These are phyloP conservation scores for Chlorophyllum brunneum DNA, from an alignment of 768 basidiomycete genomes.

Conservation along the genomic window DNA sequence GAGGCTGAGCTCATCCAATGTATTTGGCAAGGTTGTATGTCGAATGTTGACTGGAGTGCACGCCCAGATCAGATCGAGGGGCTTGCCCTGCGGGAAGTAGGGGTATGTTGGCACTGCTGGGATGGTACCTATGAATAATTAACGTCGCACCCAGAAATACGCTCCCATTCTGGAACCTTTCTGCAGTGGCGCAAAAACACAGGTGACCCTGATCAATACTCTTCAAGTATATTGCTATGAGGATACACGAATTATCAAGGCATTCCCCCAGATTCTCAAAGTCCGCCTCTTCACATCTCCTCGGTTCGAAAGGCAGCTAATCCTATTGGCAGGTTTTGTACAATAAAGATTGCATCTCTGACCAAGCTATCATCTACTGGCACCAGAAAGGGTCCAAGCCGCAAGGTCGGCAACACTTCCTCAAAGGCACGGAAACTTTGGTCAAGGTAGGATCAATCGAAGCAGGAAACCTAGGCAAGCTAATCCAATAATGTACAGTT, in stretches of 20 bases:
- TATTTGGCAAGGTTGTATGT: conserved; percentile 91
- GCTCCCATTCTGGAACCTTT: conserved; percentile 87
- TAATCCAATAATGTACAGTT: conserved; percentile 48
- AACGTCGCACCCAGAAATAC: conserved; percentile 53
- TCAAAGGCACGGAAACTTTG: conserved; percentile 81
- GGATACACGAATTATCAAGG: conserved; percentile 91
- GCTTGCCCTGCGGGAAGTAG: conserved; percentile 83
- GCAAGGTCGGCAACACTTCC: conserved; percentile 92
- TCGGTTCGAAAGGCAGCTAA: not conserved
- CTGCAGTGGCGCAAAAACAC: conserved; percentile 81
- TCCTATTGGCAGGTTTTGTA: conserved; percentile 70
- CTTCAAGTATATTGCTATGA: conserved; percentile 97
- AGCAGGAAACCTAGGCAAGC: not conserved
- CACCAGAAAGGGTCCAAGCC: conserved; percentile 95
- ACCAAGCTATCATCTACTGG: conserved; percentile 98
- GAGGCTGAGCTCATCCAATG: conserved; percentile 83
- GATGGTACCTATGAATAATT: not conserved
- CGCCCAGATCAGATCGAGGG: conserved; percentile 91
- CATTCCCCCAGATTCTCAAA: conserved; percentile 94
- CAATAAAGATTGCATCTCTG: conserved; percentile 93
- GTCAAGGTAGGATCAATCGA: conserved; percentile 66
- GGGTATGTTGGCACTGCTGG: conserved; percentile 45
- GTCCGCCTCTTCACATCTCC: conserved; percentile 29
- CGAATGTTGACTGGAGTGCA: conserved; percentile 83
- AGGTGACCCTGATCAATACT: conserved; percentile 92